A percentile compares a stretch with the other conserved stretches of the same genome.
These are phyloP conservation scores for Carex myosuroides DNA, from an alignment of 176 grass and related monocot genomes.

Conservation along the genomic window DNA sequence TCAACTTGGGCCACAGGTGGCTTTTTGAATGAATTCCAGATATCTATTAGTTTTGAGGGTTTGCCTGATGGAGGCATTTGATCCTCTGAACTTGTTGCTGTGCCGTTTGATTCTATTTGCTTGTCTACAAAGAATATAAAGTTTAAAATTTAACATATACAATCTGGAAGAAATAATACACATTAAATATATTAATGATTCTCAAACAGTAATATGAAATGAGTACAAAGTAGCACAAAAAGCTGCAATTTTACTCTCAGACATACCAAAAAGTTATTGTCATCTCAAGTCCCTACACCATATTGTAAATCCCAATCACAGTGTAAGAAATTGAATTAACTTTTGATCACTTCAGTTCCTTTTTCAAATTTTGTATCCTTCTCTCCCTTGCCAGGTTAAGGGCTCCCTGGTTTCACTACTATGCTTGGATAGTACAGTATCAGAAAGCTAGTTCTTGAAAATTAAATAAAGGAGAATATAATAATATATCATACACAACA, in stretches of 20 bases:
- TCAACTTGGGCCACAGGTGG: constrained; percentile 46
- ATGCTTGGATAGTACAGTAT: background rate
- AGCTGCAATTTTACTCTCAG: background rate
- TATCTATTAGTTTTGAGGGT: constrained; percentile 51
- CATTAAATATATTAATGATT: background rate
- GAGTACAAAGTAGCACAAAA: background rate
- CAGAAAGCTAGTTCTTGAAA: background rate
- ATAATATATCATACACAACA: background rate
- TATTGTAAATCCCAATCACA: background rate
- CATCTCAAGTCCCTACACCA: background rate
- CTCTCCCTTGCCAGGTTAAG: background rate
- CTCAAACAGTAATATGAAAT: background rate
- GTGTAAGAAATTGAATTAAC: background rate
- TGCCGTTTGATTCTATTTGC: constrained; percentile 26
- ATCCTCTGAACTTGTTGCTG: constrained; percentile 36
- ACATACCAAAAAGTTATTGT: background rate
- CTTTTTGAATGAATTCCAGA: constrained; percentile 54
- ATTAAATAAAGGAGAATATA: background rate
- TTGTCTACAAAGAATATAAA: constrained; percentile 10
- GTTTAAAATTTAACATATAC: background rate
- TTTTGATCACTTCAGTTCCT: background rate
- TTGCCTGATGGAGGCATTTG: constrained; percentile 50
- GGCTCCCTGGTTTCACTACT: background rate
- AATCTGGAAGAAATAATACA: background rate
- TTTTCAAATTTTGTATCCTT: background rate